Conservation (phyloP, 2,329 filamentous ascomycete species). For the Aspergillus fumigatus region DNA sequence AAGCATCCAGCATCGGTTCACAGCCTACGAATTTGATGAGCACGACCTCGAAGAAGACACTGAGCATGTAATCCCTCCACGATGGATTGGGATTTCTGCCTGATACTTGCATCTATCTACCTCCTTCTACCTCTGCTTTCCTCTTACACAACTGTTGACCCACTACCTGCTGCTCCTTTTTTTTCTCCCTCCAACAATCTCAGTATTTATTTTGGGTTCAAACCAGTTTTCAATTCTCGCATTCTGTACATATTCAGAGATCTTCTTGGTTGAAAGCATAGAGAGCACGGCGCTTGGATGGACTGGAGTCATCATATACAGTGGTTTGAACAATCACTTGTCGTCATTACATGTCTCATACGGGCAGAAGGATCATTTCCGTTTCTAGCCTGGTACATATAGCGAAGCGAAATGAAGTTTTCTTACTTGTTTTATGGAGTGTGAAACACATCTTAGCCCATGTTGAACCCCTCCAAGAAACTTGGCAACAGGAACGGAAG, state of each 20-base stretch:
- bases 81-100: slow-evolving; percentile 28
- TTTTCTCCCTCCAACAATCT: not conserved
- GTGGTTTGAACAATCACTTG: not conserved
- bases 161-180: not conserved
- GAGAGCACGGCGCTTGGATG: not conserved
- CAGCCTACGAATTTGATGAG: slow-evolving; percentile 11
- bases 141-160: not conserved
- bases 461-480: not conserved
- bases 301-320: not conserved
- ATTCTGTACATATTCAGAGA: slow-evolving; percentile 1
- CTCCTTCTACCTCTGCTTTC: not conserved
- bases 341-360: not conserved
- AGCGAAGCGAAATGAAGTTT: not conserved
- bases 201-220: not conserved
- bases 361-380: slow-evolving; percentile 1
- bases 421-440: not conserved
- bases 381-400: not conserved
- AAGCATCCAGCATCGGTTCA: slow-evolving; percentile 13
- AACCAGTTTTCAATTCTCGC: not conserved
- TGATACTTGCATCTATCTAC: not conserved
- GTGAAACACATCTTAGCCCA: not conserved
- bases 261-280: slow-evolving; percentile 1
- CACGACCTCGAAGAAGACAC: slow-evolving; percentile 17
- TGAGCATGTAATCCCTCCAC: slow-evolving; percentile 18
- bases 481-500: no score